Evolutionary conservation across 768 basidiomycete species (phyloP).

Genomic region (Boletus pseudo-olivaceus): DNA sequence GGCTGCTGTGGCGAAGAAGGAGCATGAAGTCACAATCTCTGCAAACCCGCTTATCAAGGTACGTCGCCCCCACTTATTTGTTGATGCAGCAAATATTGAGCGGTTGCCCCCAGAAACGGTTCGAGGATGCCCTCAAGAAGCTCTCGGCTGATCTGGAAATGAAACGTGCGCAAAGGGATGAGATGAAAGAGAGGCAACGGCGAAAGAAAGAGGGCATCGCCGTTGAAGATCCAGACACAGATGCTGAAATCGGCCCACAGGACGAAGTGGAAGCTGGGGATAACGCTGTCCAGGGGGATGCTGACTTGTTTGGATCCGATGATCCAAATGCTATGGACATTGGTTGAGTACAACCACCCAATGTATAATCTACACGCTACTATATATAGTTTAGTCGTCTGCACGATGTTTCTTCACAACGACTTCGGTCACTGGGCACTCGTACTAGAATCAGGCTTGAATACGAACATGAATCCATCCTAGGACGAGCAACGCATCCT

Average conservation of each 20-base stretch:
- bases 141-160: conserved; percentile 81
- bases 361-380: background rate
- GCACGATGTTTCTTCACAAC: background rate
- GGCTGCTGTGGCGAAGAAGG: conserved; percentile 83
- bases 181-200: conserved; percentile 71
- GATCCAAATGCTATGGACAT: conserved; percentile 37
- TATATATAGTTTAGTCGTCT: background rate
- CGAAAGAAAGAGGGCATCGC: conserved; percentile 65
- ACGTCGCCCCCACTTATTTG: background rate
- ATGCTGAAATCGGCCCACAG: conserved; percentile 36
- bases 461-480: background rate
- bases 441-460: background rate
- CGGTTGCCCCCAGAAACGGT: conserved; percentile 63
- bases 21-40: conserved; percentile 75
- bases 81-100: background rate
- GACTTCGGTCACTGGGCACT: background rate
- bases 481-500: background rate
- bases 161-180: conserved; percentile 77
- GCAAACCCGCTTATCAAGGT: conserved; percentile 88
- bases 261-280: conserved; percentile 34
- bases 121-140: conserved; percentile 90
- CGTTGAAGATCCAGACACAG: conserved; percentile 37
- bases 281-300: conserved; percentile 21
- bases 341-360: conserved; percentile 14
- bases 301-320: conserved; percentile 48